Base-by-base conservation (phyloP, 2,329 filamentous ascomycete species). In the Ascomycota sp. region DNA sequence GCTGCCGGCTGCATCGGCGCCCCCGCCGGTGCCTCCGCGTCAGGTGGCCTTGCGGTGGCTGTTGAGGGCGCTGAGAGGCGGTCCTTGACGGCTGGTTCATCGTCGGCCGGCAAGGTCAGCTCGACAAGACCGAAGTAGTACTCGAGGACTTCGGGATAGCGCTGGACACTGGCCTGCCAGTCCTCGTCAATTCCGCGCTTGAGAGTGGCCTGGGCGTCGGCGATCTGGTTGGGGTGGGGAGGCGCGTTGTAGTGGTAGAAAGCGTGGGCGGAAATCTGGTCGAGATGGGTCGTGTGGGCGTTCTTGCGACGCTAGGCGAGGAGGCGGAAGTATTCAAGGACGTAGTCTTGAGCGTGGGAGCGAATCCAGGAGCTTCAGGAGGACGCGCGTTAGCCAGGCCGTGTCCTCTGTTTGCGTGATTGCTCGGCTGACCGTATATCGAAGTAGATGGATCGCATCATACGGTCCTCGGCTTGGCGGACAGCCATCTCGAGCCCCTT, bases 141-240 rank as follows among this genome's bases (percentile, higher is more conserved):
- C 50, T 82, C 74, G 32, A 86, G 57, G n/a, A 85, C 72, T 45
- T 83, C 75, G 4, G 78, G 79, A 41, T 85, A 86, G 32, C 72
- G 65, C 41, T 80, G 67, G 24, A 83, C 77, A 28, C 72, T 75
- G 20, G 67, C 61, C 42, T 74, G 67, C 78, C 78, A 86, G 53
- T 83, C 78, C 36, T 78, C 72, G 42, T 83, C 76, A 42, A 83
- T 76, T 35, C 75, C 76, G 29, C 69, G 64, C 51, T 81, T 80
- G 35, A 81, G 59, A 29, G 64, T 61, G 11, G 61, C 60, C 43
- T 81, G 66, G 17, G 75, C 76, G 33, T 66, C 62, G 24, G 63
- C 56, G 30, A 82, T 64, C 43, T 81, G 65, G 37, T 53, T 60
- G 19, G 67, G 69, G 35, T 74, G 65, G 19, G 69, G 69, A 17